Percentiles rank a stretch among this genome's conserved stretches.
These are phyloP conservation scores for Handroanthus guayacan DNA, from an alignment of 257 asterid genomes.

Conservation along the genomic window DNA sequence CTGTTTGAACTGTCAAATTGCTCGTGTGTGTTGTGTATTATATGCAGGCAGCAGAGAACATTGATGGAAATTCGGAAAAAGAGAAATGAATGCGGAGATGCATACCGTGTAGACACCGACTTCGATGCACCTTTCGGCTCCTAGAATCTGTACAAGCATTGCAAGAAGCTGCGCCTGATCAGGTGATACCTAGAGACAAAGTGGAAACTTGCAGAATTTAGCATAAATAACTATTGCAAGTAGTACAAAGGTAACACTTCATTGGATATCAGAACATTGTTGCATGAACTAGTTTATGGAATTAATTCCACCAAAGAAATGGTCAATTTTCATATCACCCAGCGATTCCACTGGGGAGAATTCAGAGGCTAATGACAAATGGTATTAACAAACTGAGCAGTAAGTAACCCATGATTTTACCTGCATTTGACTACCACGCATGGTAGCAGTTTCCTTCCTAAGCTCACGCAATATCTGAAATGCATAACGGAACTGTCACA, in stretches of 20 bases:
- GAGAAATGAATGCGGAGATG: slow-evolving; percentile 8
- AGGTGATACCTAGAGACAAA: slow-evolving; percentile 72
- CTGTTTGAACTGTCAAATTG: not conserved
- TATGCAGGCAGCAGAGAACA: slow-evolving; percentile 4
- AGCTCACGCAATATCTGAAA: slow-evolving; percentile 80
- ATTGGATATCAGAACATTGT: slow-evolving; percentile 1
- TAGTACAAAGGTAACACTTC: not conserved
- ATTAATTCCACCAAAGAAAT: slow-evolving; percentile 19
- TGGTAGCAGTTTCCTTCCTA: slow-evolving; percentile 88
- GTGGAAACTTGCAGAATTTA: slow-evolving; percentile 17
- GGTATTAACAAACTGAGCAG: not conserved
- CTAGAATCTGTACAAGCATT: slow-evolving; percentile 83
- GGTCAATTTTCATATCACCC: not conserved
- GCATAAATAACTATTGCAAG: slow-evolving; percentile 12
- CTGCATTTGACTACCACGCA: slow-evolving; percentile 96
- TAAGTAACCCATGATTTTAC: slow-evolving; percentile 39
- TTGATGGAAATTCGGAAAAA: not conserved
- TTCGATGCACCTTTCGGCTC: slow-evolving; percentile 94
- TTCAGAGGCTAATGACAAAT: not conserved
- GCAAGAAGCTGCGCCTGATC: slow-evolving; percentile 98
- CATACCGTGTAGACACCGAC: slow-evolving; percentile 90
- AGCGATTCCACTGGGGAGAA: not conserved
- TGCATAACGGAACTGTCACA: slow-evolving; percentile 7
- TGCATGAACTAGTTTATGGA: slow-evolving; percentile 8
- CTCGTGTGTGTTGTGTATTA: not conserved